phyloP scores from a whole-genome alignment of 306 rosid species.

The Glycine latifolia region DNA sequence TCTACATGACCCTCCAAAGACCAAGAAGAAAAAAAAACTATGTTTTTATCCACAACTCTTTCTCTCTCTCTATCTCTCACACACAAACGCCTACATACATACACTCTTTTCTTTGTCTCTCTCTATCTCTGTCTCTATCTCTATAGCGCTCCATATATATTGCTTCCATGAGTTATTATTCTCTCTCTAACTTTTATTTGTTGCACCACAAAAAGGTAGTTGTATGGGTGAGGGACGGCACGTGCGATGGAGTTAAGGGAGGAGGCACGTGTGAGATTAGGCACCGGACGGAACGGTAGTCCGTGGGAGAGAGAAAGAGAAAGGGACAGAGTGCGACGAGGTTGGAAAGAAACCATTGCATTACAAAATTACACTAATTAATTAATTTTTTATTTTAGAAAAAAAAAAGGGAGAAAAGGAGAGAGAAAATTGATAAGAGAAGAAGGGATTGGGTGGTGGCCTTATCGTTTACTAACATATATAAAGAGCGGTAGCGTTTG shows the following conservation, averaged over 20 bases:
- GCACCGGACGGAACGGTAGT: conserved; percentile 60
- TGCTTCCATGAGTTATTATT: conserved; percentile 43
- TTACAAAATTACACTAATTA: conserved; percentile 4
- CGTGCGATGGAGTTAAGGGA: conserved; percentile 49
- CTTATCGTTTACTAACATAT: conserved; percentile 36
- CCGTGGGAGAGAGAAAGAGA: conserved; percentile 48
- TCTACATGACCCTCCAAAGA: conserved; percentile 32
- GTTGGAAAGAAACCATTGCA: conserved; percentile 41
- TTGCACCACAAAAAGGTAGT: conserved; percentile 79
- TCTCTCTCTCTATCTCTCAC: not conserved
- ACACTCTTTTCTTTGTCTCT: not conserved
- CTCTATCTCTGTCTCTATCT: not conserved
- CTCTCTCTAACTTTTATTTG: conserved; percentile 81
- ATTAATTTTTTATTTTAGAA: not conserved
- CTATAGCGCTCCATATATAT: conserved; percentile 30
- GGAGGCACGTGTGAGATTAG: conserved; percentile 48
- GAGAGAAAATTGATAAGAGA: conserved; percentile 15
- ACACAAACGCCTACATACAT: not conserved
- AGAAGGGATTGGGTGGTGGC: conserved; percentile 42
- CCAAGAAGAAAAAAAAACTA: conserved; percentile 40
- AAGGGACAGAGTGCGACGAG: conserved; percentile 80
- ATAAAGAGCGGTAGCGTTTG: too few relatives aligned
- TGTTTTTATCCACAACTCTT: conserved; percentile 16
- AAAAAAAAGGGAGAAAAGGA: not conserved
- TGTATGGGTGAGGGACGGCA: conserved; percentile 61